Conservation (phyloP, 768 basidiomycete species). For the Phlebiopsis gigantea region DNA sequence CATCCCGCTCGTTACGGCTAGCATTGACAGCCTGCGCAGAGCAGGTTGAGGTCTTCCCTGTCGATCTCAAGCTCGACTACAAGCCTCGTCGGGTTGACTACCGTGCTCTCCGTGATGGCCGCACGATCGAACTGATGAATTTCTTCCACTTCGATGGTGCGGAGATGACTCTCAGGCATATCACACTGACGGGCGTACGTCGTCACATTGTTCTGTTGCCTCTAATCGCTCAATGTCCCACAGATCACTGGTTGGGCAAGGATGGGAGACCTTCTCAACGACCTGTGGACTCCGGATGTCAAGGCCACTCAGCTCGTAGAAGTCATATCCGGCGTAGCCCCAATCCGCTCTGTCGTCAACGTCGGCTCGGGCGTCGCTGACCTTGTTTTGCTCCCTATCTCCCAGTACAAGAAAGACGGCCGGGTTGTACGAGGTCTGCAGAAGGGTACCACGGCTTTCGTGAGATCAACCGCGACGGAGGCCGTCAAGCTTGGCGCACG, state of each 20-base stretch:
- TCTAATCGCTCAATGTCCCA: constrained; percentile 1
- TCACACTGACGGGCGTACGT: constrained; percentile 86
- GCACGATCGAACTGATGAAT: constrained; percentile 97
- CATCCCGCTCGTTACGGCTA: background rate
- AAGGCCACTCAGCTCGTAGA: constrained; percentile 98
- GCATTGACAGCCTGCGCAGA: constrained; percentile 39
- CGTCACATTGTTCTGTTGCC: background rate
- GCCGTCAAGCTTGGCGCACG: constrained; percentile 92
- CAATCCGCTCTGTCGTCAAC: constrained; percentile 94
- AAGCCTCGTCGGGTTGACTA: constrained; percentile 98
- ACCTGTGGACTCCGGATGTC: constrained; percentile 98
- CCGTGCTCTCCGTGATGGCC: constrained; percentile 81
- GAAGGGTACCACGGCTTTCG: constrained; percentile 88
- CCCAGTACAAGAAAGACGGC: constrained; percentile 97
- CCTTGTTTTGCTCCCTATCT: constrained; percentile 90
- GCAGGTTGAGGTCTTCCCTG: constrained; percentile 90
- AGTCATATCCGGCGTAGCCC: constrained; percentile 93
- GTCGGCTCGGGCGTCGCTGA: constrained; percentile 97
- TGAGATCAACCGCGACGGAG: constrained; percentile 92
- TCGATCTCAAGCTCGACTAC: constrained; percentile 95
- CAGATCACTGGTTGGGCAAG: constrained; percentile 92
- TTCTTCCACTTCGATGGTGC: constrained; percentile 99
- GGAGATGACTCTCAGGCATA: constrained; percentile 94
- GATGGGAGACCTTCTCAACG: constrained; percentile 88
- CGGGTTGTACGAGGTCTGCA: constrained; percentile 89